These are phyloP conservation scores for Lentinula edodes DNA, from an alignment of 768 basidiomycete species.

Conservation along the genomic window DNA sequence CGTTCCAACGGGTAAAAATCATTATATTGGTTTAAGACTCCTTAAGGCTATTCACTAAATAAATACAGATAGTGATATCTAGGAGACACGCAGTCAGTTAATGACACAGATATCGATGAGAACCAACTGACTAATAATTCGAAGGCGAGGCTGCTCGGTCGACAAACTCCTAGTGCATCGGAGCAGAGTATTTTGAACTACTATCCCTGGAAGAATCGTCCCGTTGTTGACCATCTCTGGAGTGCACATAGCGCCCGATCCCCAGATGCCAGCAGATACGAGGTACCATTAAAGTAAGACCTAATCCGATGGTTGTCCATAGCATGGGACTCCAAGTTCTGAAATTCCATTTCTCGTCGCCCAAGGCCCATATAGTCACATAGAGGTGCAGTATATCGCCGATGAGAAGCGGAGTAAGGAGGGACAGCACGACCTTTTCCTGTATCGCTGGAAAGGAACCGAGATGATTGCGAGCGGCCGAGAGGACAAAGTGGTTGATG, in stretches of 20 bases:
- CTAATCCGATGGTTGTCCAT: slow-evolving; percentile 60
- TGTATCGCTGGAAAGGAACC: slow-evolving; percentile 55
- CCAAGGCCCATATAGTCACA: slow-evolving; percentile 71
- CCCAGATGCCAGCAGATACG: slow-evolving; percentile 72
- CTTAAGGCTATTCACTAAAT: slow-evolving; percentile 1
- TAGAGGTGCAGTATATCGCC: slow-evolving; percentile 65
- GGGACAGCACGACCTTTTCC: slow-evolving; percentile 61
- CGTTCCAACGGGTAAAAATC: background rate
- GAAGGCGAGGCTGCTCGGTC: background rate
- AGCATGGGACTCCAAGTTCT: slow-evolving; percentile 63
- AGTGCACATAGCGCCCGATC: slow-evolving; percentile 66
- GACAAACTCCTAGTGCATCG: background rate
- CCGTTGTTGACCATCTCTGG: slow-evolving; percentile 40
- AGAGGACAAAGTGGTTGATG: slow-evolving; percentile 63
- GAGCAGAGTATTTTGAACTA: slow-evolving; percentile 3
- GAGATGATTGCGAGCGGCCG: slow-evolving; percentile 56
- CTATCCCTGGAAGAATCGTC: background rate
- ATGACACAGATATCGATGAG: background rate
- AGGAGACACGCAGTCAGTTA: background rate
- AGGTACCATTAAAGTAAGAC: slow-evolving; percentile 62
- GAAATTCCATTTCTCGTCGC: slow-evolving; percentile 62
- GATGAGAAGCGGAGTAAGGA: slow-evolving; percentile 62
- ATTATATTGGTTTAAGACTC: slow-evolving; percentile 12
- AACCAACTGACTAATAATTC: slow-evolving; percentile 1
- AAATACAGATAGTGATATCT: slow-evolving; percentile 6